Conservation (phyloP, 495 filamentous ascomycete genomes). For the Jackrogersella multiformis region DNA sequence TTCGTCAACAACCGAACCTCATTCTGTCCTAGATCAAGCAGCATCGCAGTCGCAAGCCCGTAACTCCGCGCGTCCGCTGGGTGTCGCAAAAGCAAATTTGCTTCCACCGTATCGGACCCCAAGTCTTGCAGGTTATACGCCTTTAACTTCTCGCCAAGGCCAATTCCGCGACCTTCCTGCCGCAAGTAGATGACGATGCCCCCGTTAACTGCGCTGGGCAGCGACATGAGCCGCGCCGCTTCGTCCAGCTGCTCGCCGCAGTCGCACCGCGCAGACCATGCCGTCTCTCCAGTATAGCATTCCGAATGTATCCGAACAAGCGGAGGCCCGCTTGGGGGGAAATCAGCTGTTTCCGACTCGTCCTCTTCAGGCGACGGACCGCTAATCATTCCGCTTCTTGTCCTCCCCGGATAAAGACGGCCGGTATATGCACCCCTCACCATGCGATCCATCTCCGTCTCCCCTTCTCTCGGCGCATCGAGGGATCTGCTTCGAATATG, state of each 20-base stretch:
- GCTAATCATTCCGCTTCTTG: slow-evolving; percentile 65
- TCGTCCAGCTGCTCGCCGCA: slow-evolving; percentile 98
- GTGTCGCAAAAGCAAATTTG: slow-evolving; percentile 89
- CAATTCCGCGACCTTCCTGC: slow-evolving; percentile 96
- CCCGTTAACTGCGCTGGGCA: slow-evolving; percentile 71
- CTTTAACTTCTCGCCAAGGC: slow-evolving; percentile 93
- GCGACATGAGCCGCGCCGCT: slow-evolving; percentile 90
- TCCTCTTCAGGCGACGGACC: slow-evolving; percentile 2
- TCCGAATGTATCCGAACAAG: slow-evolving; percentile 96
- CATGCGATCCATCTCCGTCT: slow-evolving; percentile 96
- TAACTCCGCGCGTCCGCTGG: slow-evolving; percentile 95
- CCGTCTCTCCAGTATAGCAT: slow-evolving; percentile 98
- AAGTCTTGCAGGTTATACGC: slow-evolving; percentile 98
- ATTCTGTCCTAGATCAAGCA: slow-evolving; percentile 80
- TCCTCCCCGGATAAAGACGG: slow-evolving; percentile 84
- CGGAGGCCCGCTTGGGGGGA: slow-evolving; percentile 53
- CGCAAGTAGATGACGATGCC: slow-evolving; percentile 95
- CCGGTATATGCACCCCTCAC: slow-evolving; percentile 93
- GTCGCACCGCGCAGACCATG: slow-evolving; percentile 96
- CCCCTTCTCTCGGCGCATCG: slow-evolving; percentile 81
- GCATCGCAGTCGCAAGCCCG: slow-evolving; percentile 92
- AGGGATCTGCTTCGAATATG: slow-evolving; percentile 82
- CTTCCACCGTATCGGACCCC: slow-evolving; percentile 94
- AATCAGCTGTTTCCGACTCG: slow-evolving; percentile 27
- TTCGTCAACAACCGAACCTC: slow-evolving; percentile 93